Evolutionary conservation across 2,329 filamentous ascomycete species (phyloP).

Genomic region (Aspergillus brasiliensis): DNA sequence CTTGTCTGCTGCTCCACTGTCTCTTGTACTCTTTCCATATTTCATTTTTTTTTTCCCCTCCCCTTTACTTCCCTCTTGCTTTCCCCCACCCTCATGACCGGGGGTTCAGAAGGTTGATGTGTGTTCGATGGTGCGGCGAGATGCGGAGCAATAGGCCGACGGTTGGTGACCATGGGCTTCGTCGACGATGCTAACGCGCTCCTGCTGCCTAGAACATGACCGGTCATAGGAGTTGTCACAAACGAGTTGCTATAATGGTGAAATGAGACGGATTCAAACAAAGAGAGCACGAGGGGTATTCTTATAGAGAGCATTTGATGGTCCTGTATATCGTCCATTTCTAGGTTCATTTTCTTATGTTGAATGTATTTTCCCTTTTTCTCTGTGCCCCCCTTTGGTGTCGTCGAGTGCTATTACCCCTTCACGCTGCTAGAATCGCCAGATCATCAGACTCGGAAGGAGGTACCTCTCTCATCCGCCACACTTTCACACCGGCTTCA

Average conservation of each 20-base stretch:
- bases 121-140: slow-evolving; percentile 4
- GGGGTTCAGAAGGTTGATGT: not conserved
- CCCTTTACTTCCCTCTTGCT: slow-evolving; percentile 1
- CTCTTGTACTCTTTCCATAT: slow-evolving; percentile 6
- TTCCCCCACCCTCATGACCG: not conserved
- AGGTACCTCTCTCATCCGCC: slow-evolving; percentile 25
- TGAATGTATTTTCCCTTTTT: slow-evolving; percentile 11
- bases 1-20: slow-evolving; percentile 9
- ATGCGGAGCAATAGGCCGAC: slow-evolving; percentile 4
- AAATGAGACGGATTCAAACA: slow-evolving; percentile 8
- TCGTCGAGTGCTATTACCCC: slow-evolving; percentile 1
- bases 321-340: slow-evolving; percentile 27
- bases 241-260: slow-evolving; percentile 12
- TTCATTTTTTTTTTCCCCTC: not conserved
- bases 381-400: not conserved
- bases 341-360: slow-evolving; percentile 15
- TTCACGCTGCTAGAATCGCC: too few species aligned
- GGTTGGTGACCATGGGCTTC: slow-evolving; percentile 8
- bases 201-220: slow-evolving; percentile 17
- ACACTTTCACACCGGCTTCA: slow-evolving; percentile 21
- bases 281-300: slow-evolving; percentile 13
- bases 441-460: not conserved
- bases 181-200: slow-evolving; percentile 16
- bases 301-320: slow-evolving; percentile 26
- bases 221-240: slow-evolving; percentile 9